A percentile compares a stretch with the other conserved stretches of the same genome.
phyloP scores from a whole-genome alignment of 2,329 filamentous ascomycete genomes.

The Huntiella decipiens region DNA sequence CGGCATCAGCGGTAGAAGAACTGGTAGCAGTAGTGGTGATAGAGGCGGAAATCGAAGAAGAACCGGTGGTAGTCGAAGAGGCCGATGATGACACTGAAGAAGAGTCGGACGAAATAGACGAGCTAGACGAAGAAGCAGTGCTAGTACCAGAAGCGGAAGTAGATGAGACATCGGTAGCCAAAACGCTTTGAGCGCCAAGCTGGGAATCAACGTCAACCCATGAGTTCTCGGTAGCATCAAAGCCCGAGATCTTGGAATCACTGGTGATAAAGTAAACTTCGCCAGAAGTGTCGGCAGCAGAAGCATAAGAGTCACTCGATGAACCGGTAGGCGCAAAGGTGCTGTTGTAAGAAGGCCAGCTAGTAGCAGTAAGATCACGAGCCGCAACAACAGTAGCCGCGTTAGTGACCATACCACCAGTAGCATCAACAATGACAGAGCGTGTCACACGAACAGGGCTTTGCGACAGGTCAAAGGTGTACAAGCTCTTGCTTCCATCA shows the following conservation, averaged over 20 bases:
- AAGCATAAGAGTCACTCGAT: slow-evolving; percentile 47
- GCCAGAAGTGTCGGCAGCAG: slow-evolving; percentile 48
- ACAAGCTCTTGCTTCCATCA: slow-evolving; percentile 60
- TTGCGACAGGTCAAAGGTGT: slow-evolving; percentile 55
- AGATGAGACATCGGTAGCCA: slow-evolving; percentile 17
- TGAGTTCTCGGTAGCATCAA: slow-evolving; percentile 52
- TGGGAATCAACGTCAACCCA: slow-evolving; percentile 57
- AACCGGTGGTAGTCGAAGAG: slow-evolving; percentile 12
- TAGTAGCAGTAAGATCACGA: slow-evolving; percentile 25
- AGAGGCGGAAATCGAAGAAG: slow-evolving; percentile 14
- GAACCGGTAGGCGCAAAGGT: slow-evolving; percentile 44
- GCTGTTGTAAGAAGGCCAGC: slow-evolving; percentile 65
- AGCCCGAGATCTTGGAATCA: slow-evolving; percentile 49
- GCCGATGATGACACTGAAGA: slow-evolving; percentile 15
- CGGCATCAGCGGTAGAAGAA: slow-evolving; percentile 15
- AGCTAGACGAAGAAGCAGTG: slow-evolving; percentile 16
- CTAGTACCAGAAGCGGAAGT: slow-evolving; percentile 16
- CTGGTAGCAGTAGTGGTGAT: slow-evolving; percentile 16
- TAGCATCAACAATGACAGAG: slow-evolving; percentile 43
- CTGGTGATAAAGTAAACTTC: slow-evolving; percentile 66
- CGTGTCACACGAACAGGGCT: slow-evolving; percentile 60
- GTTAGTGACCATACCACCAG: slow-evolving; percentile 33
- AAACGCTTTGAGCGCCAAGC: slow-evolving; percentile 30
- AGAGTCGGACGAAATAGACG: slow-evolving; percentile 15
- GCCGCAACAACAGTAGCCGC: slow-evolving; percentile 23